Conservation (phyloP, 805 yeast genomes). For the Candida odintsovae region DNA sequence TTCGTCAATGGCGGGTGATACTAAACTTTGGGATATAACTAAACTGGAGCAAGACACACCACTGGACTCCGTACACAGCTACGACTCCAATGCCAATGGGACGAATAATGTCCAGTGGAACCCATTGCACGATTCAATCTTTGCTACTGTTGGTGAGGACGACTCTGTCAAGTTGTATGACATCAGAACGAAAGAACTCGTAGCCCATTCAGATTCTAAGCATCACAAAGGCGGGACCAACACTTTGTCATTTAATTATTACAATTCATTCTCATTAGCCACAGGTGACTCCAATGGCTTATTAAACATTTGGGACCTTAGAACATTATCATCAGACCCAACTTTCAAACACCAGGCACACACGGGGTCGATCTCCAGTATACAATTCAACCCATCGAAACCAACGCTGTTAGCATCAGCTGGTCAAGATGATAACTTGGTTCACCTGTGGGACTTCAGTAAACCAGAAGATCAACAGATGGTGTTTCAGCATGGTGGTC, state of each 20-base stretch:
- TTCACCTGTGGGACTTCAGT: constrained; percentile 55
- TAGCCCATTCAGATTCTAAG: constrained; percentile 5
- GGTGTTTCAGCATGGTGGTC: constrained; percentile 77
- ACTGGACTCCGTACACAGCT: constrained; percentile 7
- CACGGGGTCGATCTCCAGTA: constrained; percentile 49
- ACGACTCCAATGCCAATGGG: constrained; percentile 37
- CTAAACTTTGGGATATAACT: constrained; percentile 65
- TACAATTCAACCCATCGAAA: constrained; percentile 66
- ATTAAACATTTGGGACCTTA: constrained; percentile 59
- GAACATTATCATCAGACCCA: constrained; percentile 35
- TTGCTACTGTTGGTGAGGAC: constrained; percentile 66
- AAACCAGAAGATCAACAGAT: constrained; percentile 25
- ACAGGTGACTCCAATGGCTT: constrained; percentile 60
- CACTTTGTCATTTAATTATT: constrained; percentile 53
- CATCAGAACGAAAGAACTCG: constrained; percentile 30
- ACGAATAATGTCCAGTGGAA: constrained; percentile 73
- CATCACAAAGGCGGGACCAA: constrained; percentile 40
- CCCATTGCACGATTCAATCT: constrained; percentile 51
- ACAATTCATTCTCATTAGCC: constrained; percentile 51
- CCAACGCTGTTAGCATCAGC: constrained; percentile 56
- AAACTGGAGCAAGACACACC: constrained; percentile 27
- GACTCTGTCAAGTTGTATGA: constrained; percentile 48
- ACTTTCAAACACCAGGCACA: constrained; percentile 32
- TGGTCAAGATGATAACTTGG: constrained; percentile 58
- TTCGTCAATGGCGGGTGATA: constrained; percentile 57